Conservation (phyloP, 768 basidiomycete species). For the Trametes elegans region DNA sequence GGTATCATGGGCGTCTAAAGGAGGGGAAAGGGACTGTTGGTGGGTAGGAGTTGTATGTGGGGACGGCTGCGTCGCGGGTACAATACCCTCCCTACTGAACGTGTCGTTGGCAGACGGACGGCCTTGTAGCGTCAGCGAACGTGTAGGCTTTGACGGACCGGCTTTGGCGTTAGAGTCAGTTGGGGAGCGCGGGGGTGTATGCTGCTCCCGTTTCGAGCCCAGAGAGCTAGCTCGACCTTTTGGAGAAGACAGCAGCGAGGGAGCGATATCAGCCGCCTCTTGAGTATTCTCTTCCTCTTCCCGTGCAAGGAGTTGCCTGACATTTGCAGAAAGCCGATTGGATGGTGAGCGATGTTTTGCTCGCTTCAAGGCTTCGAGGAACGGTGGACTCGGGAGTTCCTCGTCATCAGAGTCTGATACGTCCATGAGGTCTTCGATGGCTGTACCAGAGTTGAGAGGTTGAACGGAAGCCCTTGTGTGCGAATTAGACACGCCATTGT, state of each 20-base stretch:
- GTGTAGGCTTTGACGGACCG: neutral
- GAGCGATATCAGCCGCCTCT: slow-evolving; percentile 3
- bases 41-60: neutral
- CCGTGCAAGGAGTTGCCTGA: slow-evolving; percentile 6
- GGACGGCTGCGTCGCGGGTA: slow-evolving; percentile 18
- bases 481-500: too few relatives aligned
- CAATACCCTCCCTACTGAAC: slow-evolving; percentile 17
- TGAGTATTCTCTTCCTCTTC: slow-evolving; percentile 23
- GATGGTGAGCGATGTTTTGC: neutral
- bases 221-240: too few relatives aligned
- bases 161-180: neutral
- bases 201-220: too few relatives aligned
- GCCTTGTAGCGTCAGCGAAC: neutral
- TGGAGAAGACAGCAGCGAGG: neutral
- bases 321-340: neutral
- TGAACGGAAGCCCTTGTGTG: neutral
- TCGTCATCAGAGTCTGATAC: slow-evolving; percentile 3
- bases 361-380: neutral
- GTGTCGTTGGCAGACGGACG: slow-evolving; percentile 13
- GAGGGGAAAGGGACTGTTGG: neutral
- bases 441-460: neutral
- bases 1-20: neutral
- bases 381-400: neutral
- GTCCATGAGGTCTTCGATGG: neutral
- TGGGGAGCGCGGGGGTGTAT: too few relatives aligned